Conservation (phyloP, 805 yeast species). For the Metschnikowia shivogae region DNA sequence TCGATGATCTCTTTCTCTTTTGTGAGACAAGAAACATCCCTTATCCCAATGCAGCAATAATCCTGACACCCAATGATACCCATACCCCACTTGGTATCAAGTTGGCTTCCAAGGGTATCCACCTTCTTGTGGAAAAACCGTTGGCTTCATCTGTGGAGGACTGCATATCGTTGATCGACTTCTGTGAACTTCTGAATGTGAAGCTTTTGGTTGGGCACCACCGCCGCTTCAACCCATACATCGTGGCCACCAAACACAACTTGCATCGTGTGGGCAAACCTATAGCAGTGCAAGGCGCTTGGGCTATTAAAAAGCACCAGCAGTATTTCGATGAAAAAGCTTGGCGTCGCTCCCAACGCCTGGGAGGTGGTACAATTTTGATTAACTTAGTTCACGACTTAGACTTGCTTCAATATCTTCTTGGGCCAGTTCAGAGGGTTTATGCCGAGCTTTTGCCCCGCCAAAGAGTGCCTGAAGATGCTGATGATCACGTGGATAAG, state of each 20-base stretch:
- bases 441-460: constrained; percentile 35
- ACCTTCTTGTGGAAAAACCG: constrained; percentile 40
- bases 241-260: constrained; percentile 34
- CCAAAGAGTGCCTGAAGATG: constrained; percentile 23
- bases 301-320: constrained; percentile 36
- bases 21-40: constrained; percentile 16
- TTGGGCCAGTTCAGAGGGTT: constrained; percentile 37
- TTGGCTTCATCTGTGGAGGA: constrained; percentile 33
- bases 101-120: constrained; percentile 34
- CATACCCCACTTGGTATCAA: constrained; percentile 32
- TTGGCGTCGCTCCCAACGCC: constrained; percentile 33
- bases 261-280: constrained; percentile 28
- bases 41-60: constrained; percentile 38
- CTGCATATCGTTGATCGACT: constrained; percentile 30
- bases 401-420: constrained; percentile 37
- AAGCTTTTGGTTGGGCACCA: constrained; percentile 40
- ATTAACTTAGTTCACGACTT: constrained; percentile 41
- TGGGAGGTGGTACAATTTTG: constrained; percentile 40
- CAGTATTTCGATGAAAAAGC: constrained; percentile 33
- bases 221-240: constrained; percentile 40
- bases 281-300: constrained; percentile 39
- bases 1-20: constrained; percentile 18
- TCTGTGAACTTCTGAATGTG: constrained; percentile 23
- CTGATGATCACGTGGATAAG: constrained; percentile 32
- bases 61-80: constrained; percentile 41